Evolutionary conservation across 768 basidiomycete species (phyloP).

Genomic region (Lactarius sanguifluus): DNA sequence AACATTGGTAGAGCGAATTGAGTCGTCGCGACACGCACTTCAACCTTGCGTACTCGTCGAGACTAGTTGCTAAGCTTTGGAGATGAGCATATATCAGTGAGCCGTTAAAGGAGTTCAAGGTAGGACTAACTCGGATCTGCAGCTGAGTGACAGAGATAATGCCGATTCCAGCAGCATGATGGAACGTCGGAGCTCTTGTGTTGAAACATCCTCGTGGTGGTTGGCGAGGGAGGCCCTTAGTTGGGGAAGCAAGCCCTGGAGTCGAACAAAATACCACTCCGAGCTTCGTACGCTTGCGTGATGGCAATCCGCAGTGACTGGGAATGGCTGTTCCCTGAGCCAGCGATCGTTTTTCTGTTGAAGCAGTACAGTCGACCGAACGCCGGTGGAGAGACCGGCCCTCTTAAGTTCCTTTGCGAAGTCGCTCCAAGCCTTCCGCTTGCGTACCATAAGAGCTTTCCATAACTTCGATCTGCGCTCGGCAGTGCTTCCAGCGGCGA

Average conservation of each 20-base stretch:
- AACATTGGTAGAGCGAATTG: constrained; percentile 29
- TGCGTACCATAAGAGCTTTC: constrained; percentile 76
- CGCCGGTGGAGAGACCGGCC: constrained; percentile 67
- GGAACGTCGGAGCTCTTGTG: constrained; percentile 84
- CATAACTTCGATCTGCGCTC: constrained; percentile 60
- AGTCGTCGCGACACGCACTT: constrained; percentile 11
- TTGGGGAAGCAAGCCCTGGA: constrained; percentile 62
- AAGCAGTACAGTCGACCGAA: constrained; percentile 67
- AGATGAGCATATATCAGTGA: constrained; percentile 1
- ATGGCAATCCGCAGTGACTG: constrained; percentile 33
- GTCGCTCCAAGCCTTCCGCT: constrained; percentile 89
- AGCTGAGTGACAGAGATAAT: constrained; percentile 62
- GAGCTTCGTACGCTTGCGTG: constrained; percentile 39
- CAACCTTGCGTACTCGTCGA: constrained; percentile 14
- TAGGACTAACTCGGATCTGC: constrained; percentile 61
- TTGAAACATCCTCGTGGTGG: constrained; percentile 81
- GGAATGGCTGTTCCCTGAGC: constrained; percentile 60
- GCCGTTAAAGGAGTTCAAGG: constrained; percentile 15
- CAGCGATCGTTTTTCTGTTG: constrained; percentile 56
- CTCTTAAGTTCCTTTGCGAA: constrained; percentile 85
- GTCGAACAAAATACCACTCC: constrained; percentile 64
- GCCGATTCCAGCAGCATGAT: constrained; percentile 76
- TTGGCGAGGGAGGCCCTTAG: constrained; percentile 59
- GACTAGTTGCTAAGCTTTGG: constrained; percentile 16
- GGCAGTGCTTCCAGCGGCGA: constrained; percentile 44